These are phyloP conservation scores for Penicillium steckii DNA, from an alignment of 495 filamentous ascomycete genomes.

Conservation along the genomic window DNA sequence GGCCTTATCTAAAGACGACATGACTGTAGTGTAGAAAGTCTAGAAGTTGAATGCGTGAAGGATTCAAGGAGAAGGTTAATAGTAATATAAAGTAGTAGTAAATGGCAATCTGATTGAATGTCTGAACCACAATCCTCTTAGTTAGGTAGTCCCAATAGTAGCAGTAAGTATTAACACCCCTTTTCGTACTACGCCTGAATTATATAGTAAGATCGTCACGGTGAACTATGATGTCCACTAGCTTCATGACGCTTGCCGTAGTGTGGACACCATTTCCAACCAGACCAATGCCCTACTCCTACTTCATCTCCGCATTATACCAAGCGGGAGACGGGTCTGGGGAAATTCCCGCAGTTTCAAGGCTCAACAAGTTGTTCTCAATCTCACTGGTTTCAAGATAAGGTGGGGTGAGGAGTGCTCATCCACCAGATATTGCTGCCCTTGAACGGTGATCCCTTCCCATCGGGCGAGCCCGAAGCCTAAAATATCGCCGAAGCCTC, in stretches of 20 bases:
- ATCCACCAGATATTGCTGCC: not conserved
- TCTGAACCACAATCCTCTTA: too few species aligned
- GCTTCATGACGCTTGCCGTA: not conserved
- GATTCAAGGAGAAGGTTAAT: not conserved
- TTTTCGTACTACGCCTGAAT: not conserved
- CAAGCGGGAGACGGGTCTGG: not conserved
- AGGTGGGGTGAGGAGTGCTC: not conserved
- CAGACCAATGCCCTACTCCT: too few species aligned
- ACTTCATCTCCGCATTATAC: not conserved
- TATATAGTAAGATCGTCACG: not conserved
- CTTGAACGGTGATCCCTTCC: not conserved
- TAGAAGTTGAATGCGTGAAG: too few species aligned
- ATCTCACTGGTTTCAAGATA: not conserved
- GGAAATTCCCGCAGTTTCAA: conserved; percentile 1
- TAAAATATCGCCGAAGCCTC: not conserved
- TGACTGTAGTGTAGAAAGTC: not conserved
- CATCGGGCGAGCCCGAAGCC: not conserved
- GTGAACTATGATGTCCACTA: too few species aligned
- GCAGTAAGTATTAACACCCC: too few species aligned
- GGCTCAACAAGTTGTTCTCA: too few species aligned
- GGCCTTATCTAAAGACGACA: not conserved
- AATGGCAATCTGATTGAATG: not conserved
- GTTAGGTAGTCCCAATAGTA: too few species aligned
- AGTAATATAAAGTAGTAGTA: not conserved
- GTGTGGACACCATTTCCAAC: not conserved